Base-by-base conservation (phyloP, 1,139 yeast species). In the Lodderomyces margitis region DNA sequence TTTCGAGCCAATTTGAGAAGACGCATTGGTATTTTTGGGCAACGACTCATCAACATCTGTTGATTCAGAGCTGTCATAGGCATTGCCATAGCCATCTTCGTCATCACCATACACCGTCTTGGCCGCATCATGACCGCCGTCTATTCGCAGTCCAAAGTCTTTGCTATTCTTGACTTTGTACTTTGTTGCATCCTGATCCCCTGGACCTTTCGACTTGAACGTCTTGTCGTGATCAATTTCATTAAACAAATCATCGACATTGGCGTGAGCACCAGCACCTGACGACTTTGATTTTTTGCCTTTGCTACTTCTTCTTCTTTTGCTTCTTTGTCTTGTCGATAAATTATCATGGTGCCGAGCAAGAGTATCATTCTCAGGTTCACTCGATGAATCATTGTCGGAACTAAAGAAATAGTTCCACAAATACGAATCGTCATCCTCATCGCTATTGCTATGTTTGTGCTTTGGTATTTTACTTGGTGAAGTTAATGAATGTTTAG, bases 11-110 rank as follows among this genome's bases (percentile, higher is more conserved):
- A 81, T 64, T 35, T 64, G 69, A 39, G 73, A 71, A 40, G 69
- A 72, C 42, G 75, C 70, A 21, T 32, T 36, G 2, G 41, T 21
- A 5, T 84, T 75, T 4, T 81, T 77, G 14, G 81, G 81, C 36
- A 91, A 64, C 15, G 81, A 73, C 23, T 78, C 75, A 57, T 92
- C 98, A 47, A 87, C 95, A 61, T 92, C 98, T 0, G 98, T 92
- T 9, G 95, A 87, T 53, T 91, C 96, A 36, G 92, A 95, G 49
- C 75, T 69, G 43, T 71, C 75, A 46, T 70, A 69, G 10, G 54
- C 68, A 15, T 53, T 53, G 34, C 62, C 68, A 21, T 20, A 3
- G 21, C 23, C 36, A n/a, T 31, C 31, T 10, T 31, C 40, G 9
- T 43, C 44, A 16, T 37, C 38, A 16, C 24, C 40, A 24, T 23